phyloP scores from a whole-genome alignment of 208 protist species.

The Leishmania tropica region DNA sequence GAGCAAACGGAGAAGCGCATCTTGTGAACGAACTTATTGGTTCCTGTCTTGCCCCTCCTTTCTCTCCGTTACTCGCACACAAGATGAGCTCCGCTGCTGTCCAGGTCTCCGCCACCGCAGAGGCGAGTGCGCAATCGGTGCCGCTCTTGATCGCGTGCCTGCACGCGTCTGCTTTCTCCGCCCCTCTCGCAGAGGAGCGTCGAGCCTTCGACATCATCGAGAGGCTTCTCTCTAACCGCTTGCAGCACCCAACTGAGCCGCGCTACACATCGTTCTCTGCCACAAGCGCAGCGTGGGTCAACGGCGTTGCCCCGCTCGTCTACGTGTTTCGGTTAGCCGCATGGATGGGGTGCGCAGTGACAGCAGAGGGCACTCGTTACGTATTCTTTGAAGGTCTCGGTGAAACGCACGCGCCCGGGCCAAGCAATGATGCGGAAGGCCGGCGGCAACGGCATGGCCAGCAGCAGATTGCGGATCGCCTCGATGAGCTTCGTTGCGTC shows the following conservation, averaged over 20 bases:
- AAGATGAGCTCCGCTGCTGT: not conserved
- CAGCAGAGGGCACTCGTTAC: slow-evolving; percentile 21
- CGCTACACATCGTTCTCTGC: slow-evolving; percentile 21
- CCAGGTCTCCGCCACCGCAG: not conserved
- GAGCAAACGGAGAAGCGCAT: not conserved
- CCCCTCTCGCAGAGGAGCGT: not conserved
- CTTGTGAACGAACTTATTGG: no score
- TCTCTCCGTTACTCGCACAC: not conserved
- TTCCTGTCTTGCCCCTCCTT: no score
- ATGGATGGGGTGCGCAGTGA: slow-evolving; percentile 27
- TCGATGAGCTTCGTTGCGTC: slow-evolving; percentile 25
- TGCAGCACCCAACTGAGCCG: not conserved
- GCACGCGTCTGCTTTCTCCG: not conserved
- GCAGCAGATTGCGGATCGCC: slow-evolving; percentile 1
- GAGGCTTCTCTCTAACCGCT: slow-evolving; percentile 24
- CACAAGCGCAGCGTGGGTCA: slow-evolving; percentile 24
- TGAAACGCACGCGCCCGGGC: not conserved
- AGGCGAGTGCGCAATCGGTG: not conserved
- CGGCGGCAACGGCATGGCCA: not conserved
- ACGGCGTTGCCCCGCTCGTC: slow-evolving; percentile 23
- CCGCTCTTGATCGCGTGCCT: slow-evolving; percentile 5
- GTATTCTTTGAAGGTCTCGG: not conserved
- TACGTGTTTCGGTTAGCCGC: slow-evolving; percentile 26
- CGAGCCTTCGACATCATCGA: slow-evolving; percentile 11
- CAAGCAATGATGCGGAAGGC: not conserved